Evolutionary conservation across 192 early-diverging fungal species (phyloP).

Genomic region (Neocallimastix lanati): DNA sequence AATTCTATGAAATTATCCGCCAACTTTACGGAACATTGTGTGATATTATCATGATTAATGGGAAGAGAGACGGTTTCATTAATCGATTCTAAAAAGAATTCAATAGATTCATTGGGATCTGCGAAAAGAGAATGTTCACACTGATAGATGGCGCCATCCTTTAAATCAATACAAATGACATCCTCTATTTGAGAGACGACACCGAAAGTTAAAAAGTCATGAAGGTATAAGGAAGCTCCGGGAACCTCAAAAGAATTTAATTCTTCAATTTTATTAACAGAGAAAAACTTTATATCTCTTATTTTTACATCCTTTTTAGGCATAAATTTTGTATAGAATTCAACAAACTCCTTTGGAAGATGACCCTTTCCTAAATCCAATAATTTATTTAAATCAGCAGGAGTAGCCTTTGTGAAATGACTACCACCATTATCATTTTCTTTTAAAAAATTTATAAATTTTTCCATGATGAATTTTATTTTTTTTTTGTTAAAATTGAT

Average conservation of each 20-base stretch:
- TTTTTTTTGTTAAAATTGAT: no score
- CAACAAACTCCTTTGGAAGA: background rate
- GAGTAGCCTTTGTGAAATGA: background rate
- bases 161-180: background rate
- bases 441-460: background rate
- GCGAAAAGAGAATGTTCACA: background rate
- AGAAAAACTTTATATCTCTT: background rate
- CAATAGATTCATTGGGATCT: background rate
- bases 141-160: background rate
- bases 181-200: background rate
- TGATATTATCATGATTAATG: background rate
- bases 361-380: background rate
- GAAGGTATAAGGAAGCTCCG: background rate
- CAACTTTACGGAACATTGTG: background rate
- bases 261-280: background rate
- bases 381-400: background rate
- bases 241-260: background rate
- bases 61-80: background rate
- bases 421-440: background rate
- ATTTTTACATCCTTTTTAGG: background rate
- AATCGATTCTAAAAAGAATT: background rate
- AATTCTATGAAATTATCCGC: background rate
- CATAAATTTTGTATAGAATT: background rate
- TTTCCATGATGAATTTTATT: background rate
- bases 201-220: background rate